Base-by-base conservation (phyloP, 2,329 filamentous ascomycete genomes). In the Fusarium sp. region DNA sequence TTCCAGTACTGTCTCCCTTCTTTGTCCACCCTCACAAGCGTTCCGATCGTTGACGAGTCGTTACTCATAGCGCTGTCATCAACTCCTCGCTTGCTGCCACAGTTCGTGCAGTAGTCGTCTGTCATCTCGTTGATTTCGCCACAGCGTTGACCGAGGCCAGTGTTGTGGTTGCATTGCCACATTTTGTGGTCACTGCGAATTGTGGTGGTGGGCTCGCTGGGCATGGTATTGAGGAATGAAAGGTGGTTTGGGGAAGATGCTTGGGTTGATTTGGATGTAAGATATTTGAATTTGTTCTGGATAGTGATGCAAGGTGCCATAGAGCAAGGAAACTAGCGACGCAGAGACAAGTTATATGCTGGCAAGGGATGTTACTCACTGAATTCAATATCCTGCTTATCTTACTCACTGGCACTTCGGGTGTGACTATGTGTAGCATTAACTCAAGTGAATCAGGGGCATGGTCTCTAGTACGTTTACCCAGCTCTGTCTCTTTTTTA, bases 161-260 rank as follows among this genome's bases (percentile, higher is more conserved):
- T 49, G 7, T 53, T 36, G 4, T 21, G 34, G 5, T 58, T 51
- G 5, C 57, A 61, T 9, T 39, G 40, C 57, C 57, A 61, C 57
- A 28, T 39, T 2, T 6, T 34, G 17, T 58, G 57, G 10, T 51
- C 53, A 11, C 22, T 24, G 17, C 33, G 34, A 14, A 50, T 11
- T 8, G n/a, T 19, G 5, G 22, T 13, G 5, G 47, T 50, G 11
- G 34, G 17, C 15, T 21, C 8, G 11, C 6, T 24, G 21, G 40
- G 21, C 40, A 42, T 42, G 40, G 21, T 42, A 8, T 15, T 42
- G n/a, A 14, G 40, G 3, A 17, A 10, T 39, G 17, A 39, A 15
- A 17, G 34, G 36, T 21, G 6, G 36, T 8, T 24, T 42, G 11
- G 7, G 21, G 21, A 36, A n/a, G 4, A 50, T 17, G 8, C 39